Evolutionary conservation across 1,284 basidiomycete species (phyloP).

Genomic region (Fomitopsis palustris): DNA sequence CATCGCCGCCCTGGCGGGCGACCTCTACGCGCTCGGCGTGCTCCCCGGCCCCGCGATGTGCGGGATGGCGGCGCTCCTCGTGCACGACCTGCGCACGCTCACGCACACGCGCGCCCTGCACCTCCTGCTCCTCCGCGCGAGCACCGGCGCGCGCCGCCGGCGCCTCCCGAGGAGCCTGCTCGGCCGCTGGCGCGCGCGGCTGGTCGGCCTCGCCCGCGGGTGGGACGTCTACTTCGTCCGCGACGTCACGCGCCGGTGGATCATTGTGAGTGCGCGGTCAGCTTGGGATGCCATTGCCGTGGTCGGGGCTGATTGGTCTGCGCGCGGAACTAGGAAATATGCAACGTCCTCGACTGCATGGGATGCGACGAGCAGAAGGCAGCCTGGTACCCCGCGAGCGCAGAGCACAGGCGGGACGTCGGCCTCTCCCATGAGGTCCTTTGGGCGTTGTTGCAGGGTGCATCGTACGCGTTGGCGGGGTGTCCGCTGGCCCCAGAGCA

Average conservation of each 20-base stretch:
- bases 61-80: background rate
- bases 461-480: background rate
- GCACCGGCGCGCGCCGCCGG: background rate
- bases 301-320: background rate
- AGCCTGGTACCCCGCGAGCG: background rate
- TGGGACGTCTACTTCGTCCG: background rate
- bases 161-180: background rate
- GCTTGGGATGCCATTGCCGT: background rate
- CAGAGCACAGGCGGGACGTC: slow-evolving; percentile 3
- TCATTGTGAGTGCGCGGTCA: background rate
- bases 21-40: slow-evolving; percentile 8
- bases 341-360: slow-evolving; percentile 10
- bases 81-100: background rate
- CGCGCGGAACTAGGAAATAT: slow-evolving; percentile 7
- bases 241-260: background rate
- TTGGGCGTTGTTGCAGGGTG: background rate
- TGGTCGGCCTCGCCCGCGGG: slow-evolving; percentile 2
- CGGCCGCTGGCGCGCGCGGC: background rate
- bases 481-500: background rate
- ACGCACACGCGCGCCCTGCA: slow-evolving; percentile 8
- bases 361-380: background rate
- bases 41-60: background rate
- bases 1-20: slow-evolving; percentile 5
- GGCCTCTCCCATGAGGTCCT: background rate
- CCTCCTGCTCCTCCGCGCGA: slow-evolving; percentile 8